Evolutionary conservation across 2,329 filamentous ascomycete genomes (phyloP).

Genomic region (Bertia moriformis): DNA sequence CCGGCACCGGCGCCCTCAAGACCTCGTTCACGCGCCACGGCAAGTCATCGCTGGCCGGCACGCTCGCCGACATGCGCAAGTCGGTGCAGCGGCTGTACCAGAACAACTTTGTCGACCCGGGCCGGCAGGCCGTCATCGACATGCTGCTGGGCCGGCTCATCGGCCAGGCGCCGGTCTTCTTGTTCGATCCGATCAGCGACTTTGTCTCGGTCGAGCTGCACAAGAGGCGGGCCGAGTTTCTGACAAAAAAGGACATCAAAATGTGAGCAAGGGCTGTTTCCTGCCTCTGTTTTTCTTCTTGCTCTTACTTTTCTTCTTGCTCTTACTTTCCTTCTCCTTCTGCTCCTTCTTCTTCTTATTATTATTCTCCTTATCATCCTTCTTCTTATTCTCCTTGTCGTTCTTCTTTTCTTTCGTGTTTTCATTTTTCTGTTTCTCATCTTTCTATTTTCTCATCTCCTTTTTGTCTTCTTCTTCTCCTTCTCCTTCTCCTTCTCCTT

Average conservation of each 20-base stretch:
- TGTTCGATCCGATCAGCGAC: slow-evolving; percentile 92
- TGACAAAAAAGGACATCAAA: slow-evolving; percentile 57
- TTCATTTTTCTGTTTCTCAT: too few relatives aligned
- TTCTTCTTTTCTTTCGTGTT: too few relatives aligned
- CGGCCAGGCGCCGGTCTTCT: slow-evolving; percentile 66
- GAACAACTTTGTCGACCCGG: slow-evolving; percentile 94
- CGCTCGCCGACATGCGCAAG: slow-evolving; percentile 84
- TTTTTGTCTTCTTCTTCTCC: too few relatives aligned
- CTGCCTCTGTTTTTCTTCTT: background rate
- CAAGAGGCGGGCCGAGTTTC: slow-evolving; percentile 57
- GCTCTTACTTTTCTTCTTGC: too few relatives aligned
- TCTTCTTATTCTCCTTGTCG: too few relatives aligned
- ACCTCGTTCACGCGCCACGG: slow-evolving; percentile 87
- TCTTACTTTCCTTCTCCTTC: too few relatives aligned
- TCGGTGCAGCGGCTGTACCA: slow-evolving; percentile 88
- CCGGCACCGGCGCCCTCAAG: slow-evolving; percentile 87
- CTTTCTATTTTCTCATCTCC: too few relatives aligned
- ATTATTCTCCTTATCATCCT: slow-evolving; percentile 9
- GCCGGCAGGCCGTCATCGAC: slow-evolving; percentile 85
- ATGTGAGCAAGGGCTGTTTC: slow-evolving; percentile 41
- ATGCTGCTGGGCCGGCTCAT: slow-evolving; percentile 75
- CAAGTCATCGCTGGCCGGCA: slow-evolving; percentile 88
- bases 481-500: too few relatives aligned
- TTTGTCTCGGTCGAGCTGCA: slow-evolving; percentile 65
- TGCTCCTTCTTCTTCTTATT: background rate